These are phyloP conservation scores for Dichotomocladium elegans DNA, from an alignment of 371 early-diverging fungal genomes.

Conservation along the genomic window DNA sequence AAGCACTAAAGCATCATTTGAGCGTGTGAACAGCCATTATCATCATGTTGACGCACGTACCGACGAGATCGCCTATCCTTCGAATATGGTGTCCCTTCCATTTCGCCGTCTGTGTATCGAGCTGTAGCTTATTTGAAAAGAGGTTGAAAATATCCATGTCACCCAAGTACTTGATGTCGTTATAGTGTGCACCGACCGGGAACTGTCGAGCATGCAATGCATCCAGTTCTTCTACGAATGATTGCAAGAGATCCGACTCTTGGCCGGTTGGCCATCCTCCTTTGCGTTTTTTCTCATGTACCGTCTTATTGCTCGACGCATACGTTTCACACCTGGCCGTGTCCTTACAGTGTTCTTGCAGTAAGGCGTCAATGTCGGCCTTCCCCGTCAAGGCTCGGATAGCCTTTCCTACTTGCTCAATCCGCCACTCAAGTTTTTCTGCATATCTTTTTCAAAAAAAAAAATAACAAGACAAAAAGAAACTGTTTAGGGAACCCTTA, in stretches of 20 bases:
- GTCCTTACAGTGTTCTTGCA: no score
- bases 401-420: slow-evolving; percentile 23
- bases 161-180: slow-evolving; percentile 38
- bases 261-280: background rate
- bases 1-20: no score
- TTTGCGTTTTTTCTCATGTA: background rate
- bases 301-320: background rate
- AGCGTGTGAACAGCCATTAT: no score
- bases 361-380: slow-evolving; percentile 2
- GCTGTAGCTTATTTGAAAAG: slow-evolving; percentile 35
- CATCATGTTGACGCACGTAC: no score
- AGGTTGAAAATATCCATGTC: slow-evolving; percentile 40
- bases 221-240: slow-evolving; percentile 4
- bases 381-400: slow-evolving; percentile 4
- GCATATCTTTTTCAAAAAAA: slow-evolving; percentile 32
- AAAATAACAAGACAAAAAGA: no score
- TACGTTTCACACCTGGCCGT: no score
- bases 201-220: slow-evolving; percentile 7
- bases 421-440: slow-evolving; percentile 36
- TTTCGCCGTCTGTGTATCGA: slow-evolving; percentile 12
- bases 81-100: slow-evolving; percentile 33
- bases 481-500: background rate
- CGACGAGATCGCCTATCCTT: slow-evolving; percentile 36
- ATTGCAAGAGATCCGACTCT: background rate
- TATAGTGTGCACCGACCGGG: slow-evolving; percentile 14